Evolutionary conservation across 805 yeast species (phyloP).

Genomic region (Lipomyces chichibuensis): DNA sequence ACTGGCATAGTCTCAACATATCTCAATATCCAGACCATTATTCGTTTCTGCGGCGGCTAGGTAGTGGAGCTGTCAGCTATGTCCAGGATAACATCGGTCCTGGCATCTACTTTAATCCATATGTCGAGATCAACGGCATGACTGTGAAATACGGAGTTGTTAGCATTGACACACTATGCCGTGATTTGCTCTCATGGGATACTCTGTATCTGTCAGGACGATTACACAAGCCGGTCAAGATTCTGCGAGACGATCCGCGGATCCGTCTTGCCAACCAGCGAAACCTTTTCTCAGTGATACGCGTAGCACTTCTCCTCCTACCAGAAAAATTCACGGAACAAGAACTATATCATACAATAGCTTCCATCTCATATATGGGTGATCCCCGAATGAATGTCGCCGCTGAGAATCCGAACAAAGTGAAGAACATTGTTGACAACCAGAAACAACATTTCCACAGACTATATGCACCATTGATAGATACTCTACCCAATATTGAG

Average conservation of each 20-base stretch:
- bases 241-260: slow-evolving; percentile 65
- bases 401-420: slow-evolving; percentile 82
- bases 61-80: slow-evolving; percentile 58
- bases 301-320: slow-evolving; percentile 63
- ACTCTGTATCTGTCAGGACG: slow-evolving; percentile 89
- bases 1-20: slow-evolving; percentile 78
- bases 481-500: slow-evolving; percentile 47
- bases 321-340: slow-evolving; percentile 57
- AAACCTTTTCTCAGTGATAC: slow-evolving; percentile 76
- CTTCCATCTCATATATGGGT: slow-evolving; percentile 83
- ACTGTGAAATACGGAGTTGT: slow-evolving; percentile 86
- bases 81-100: slow-evolving; percentile 72
- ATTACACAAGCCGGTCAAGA: slow-evolving; percentile 88
- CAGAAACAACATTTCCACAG: slow-evolving; percentile 70
- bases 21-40: slow-evolving; percentile 73
- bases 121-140: slow-evolving; percentile 61
- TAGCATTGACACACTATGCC: slow-evolving; percentile 59
- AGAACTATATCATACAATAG: slow-evolving; percentile 74
- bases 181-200: slow-evolving; percentile 82
- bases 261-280: slow-evolving; percentile 70
- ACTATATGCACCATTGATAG: slow-evolving; percentile 71
- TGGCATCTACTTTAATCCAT: slow-evolving; percentile 94
- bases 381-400: slow-evolving; percentile 87
- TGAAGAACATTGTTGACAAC: slow-evolving; percentile 77
- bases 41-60: slow-evolving; percentile 64